A percentile compares a stretch with the other conserved stretches of the same genome.
phyloP scores from a whole-genome alignment of 768 basidiomycete genomes.

The Hemileccinum impolitum region DNA sequence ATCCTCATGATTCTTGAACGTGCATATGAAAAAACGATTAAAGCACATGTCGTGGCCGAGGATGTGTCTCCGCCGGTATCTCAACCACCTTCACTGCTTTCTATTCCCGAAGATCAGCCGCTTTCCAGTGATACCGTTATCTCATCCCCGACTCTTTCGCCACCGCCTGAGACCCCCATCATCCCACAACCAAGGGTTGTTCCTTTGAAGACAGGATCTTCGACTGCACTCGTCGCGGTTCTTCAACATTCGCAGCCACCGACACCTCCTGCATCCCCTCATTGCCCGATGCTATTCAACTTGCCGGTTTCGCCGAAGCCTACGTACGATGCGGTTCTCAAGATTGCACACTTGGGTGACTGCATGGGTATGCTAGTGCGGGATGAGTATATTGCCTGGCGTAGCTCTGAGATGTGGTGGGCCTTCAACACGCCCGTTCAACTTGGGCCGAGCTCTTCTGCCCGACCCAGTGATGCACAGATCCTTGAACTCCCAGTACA shows the following conservation, averaged over 20 bases:
- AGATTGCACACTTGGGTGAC: slow-evolving; percentile 84
- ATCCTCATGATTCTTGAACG: slow-evolving; percentile 65
- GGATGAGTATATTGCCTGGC: slow-evolving; percentile 74
- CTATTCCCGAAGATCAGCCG: slow-evolving; percentile 22
- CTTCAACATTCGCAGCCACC: slow-evolving; percentile 42
- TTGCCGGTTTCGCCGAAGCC: slow-evolving; percentile 28
- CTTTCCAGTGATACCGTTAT: background rate
- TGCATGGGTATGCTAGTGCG: slow-evolving; percentile 87
- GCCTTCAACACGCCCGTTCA: slow-evolving; percentile 66
- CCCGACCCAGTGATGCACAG: slow-evolving; percentile 65
- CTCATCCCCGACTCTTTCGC: background rate
- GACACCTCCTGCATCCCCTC: slow-evolving; percentile 8
- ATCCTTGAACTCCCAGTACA: slow-evolving; percentile 66
- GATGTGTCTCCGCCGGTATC: slow-evolving; percentile 9
- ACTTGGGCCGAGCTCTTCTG: slow-evolving; percentile 59
- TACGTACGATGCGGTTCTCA: slow-evolving; percentile 58
- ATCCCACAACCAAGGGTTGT: slow-evolving; percentile 20
- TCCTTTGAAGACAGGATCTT: slow-evolving; percentile 58
- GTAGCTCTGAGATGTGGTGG: slow-evolving; percentile 94
- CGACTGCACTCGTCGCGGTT: slow-evolving; percentile 65
- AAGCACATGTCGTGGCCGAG: slow-evolving; percentile 49
- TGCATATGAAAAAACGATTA: slow-evolving; percentile 64
- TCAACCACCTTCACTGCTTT: slow-evolving; percentile 13
- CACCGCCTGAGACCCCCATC: slow-evolving; percentile 16
- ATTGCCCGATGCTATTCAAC: slow-evolving; percentile 18